A percentile compares a stretch with the other conserved stretches of the same genome.
These are phyloP conservation scores for Mycena sanguinolenta DNA, from an alignment of 768 basidiomycete genomes.

Conservation along the genomic window DNA sequence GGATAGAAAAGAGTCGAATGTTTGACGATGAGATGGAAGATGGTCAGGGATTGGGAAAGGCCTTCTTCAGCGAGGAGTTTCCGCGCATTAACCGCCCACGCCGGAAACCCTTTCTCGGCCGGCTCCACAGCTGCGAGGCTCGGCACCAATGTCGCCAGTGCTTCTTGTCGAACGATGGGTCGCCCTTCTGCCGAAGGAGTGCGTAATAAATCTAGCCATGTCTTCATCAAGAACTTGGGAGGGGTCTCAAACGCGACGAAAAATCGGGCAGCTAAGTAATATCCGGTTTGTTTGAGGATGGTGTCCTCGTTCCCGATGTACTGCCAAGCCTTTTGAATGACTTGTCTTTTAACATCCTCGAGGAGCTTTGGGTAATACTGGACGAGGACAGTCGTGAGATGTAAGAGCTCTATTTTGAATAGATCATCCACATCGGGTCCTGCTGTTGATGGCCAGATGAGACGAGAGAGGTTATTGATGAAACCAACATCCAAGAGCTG, in stretches of 20 bases:
- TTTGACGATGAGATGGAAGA: slow-evolving; percentile 94
- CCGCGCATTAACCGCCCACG: slow-evolving; percentile 91
- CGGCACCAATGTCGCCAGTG: slow-evolving; percentile 88
- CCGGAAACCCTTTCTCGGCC: slow-evolving; percentile 70
- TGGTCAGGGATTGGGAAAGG: slow-evolving; percentile 75
- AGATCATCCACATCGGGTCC: slow-evolving; percentile 79
- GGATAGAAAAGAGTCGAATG: slow-evolving; percentile 94
- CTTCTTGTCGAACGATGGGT: slow-evolving; percentile 81
- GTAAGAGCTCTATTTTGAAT: slow-evolving; percentile 91
- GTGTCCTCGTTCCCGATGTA: slow-evolving; percentile 89
- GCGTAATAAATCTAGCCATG: slow-evolving; percentile 92
- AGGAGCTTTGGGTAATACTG: slow-evolving; percentile 87
- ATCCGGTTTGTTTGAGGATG: slow-evolving; percentile 93
- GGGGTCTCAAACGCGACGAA: slow-evolving; percentile 91
- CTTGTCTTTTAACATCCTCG: slow-evolving; percentile 87
- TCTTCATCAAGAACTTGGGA: slow-evolving; percentile 89
- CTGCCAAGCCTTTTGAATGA: slow-evolving; percentile 94
- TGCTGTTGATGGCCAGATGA: slow-evolving; percentile 89
- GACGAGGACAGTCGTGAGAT: slow-evolving; percentile 90
- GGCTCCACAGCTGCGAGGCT: slow-evolving; percentile 77
- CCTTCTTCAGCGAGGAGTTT: slow-evolving; percentile 92
- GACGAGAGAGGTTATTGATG: slow-evolving; percentile 74
- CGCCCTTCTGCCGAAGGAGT: slow-evolving; percentile 82
- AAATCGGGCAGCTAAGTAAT: slow-evolving; percentile 91
- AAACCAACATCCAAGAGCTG: slow-evolving; percentile 81